phyloP scores from a whole-genome alignment of 352 stramenopile genomes.

The Phytophthora idaei region DNA sequence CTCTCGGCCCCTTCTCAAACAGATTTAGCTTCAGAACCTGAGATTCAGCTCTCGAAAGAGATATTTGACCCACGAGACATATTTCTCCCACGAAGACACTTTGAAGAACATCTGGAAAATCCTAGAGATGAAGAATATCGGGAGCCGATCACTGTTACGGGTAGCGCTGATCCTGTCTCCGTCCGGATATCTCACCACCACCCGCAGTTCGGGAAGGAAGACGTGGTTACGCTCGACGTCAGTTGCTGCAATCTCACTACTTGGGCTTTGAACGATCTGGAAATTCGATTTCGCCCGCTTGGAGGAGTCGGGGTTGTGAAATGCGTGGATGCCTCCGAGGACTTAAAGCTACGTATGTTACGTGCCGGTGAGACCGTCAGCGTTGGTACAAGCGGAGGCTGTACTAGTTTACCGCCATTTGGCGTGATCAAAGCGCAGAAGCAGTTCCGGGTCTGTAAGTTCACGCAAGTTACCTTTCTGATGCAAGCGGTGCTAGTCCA shows the following conservation, averaged over 20 bases:
- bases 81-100: slow-evolving; percentile 37
- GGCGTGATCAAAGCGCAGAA: slow-evolving; percentile 70
- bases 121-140: slow-evolving; percentile 16
- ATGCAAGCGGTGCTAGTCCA: slow-evolving; percentile 66
- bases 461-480: slow-evolving; percentile 53
- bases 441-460: slow-evolving; percentile 68
- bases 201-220: slow-evolving; percentile 42
- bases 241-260: slow-evolving; percentile 75
- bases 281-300: slow-evolving; percentile 60
- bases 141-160: slow-evolving; percentile 48
- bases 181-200: slow-evolving; percentile 68
- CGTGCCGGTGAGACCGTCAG: slow-evolving; percentile 40
- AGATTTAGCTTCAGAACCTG: slow-evolving; percentile 1
- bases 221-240: slow-evolving; percentile 55
- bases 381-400: slow-evolving; percentile 37
- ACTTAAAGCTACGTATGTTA: slow-evolving; percentile 61
- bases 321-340: slow-evolving; percentile 60
- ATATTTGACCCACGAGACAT: slow-evolving; percentile 47
- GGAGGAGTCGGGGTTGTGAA: slow-evolving; percentile 45
- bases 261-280: slow-evolving; percentile 63
- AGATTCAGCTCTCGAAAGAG: slow-evolving; percentile 21
- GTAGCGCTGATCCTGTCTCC: slow-evolving; percentile 63
- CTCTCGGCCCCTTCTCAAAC: slow-evolving; percentile 13
- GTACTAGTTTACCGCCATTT: slow-evolving; percentile 55
- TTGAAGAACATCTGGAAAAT: not conserved